Base-by-base conservation (phyloP, 768 basidiomycete genomes). In the Russula ochroleuca region DNA sequence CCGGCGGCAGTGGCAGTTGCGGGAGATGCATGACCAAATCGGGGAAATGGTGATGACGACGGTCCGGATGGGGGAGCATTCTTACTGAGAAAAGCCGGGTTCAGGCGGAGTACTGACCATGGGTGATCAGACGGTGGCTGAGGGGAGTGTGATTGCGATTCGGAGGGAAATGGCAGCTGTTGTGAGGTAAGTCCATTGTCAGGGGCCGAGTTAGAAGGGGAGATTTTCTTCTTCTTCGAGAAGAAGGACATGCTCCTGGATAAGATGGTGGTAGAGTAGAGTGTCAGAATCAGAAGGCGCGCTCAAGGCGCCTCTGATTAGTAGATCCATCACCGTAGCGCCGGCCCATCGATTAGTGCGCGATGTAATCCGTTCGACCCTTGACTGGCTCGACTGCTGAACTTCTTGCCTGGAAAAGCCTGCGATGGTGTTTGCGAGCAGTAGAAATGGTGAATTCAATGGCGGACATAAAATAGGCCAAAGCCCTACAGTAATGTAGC, bases 11-110 rank as follows among this genome's bases (percentile, higher is more conserved):
- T 87, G 2, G 90, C 83, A 10, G 81, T 83, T 7, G 89, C 82
- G 9, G 94, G 93, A 6, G 97, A 83, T 11, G 94, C 87, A 72
- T 96, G 92, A 31, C 94, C 96, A 72, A 97, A 98, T 50, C 96
- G 87, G 25, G 95, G 96, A 74, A 98, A 98, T 0, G 96, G 96
- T 1, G 87, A 86, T 0, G 91, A 88, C 0, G 92, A 45, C n/a
- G 0, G n/a, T 21, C 41, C 37, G 37, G 37, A 38, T 15, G 38
- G 38, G 38, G 13, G 10, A 38, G 43, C 43, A 19, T 19, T 17
- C 7, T 43, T 17, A 43, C 41, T 43, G 41, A 43, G 17, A 43
- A 43, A 8, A 17, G 41, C 17, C 17, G 19, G 19, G 40, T 19
- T 41, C 40, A 41, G 17, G 40, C 15, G 40, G 40, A 5, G 43